These are phyloP conservation scores for Xylaria castorea DNA, from an alignment of 495 filamentous ascomycete genomes.

Conservation along the genomic window DNA sequence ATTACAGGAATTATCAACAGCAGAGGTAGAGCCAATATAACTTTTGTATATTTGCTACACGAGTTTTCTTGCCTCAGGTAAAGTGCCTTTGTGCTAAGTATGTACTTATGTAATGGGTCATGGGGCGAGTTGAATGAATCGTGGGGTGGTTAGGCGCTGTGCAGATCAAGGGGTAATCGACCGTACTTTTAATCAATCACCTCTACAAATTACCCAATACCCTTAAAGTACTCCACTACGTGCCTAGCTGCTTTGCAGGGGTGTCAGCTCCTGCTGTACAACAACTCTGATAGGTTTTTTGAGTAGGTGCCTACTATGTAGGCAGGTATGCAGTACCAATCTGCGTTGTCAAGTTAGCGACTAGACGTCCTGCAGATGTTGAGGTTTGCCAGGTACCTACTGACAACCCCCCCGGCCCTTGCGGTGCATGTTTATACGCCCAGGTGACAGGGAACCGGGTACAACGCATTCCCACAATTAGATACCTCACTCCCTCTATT, in stretches of 20 bases:
- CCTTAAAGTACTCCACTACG: neutral
- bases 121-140: constrained; percentile 16
- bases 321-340: constrained; percentile 4
- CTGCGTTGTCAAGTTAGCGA: neutral
- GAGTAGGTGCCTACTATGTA: neutral
- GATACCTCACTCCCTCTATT: constrained; percentile 34
- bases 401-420: neutral
- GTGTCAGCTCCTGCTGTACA: constrained; percentile 13
- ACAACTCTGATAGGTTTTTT: neutral
- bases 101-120: neutral
- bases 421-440: neutral
- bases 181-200: constrained; percentile 19
- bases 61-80: neutral
- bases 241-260: constrained; percentile 13
- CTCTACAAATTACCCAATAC: constrained; percentile 22
- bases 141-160: constrained; percentile 17
- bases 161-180: constrained; percentile 6
- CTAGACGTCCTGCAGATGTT: neutral
- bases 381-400: neutral
- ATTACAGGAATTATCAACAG: neutral
- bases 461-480: constrained; percentile 21
- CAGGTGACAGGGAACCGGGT: constrained; percentile 21
- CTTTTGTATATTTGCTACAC: neutral
- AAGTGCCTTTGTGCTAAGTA: neutral
- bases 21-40: neutral